Evolutionary conservation across 768 basidiomycete genomes (phyloP), one percentile per base, ranked within the genome.

Genomic region (Leccinum subgranulosum): DNA sequence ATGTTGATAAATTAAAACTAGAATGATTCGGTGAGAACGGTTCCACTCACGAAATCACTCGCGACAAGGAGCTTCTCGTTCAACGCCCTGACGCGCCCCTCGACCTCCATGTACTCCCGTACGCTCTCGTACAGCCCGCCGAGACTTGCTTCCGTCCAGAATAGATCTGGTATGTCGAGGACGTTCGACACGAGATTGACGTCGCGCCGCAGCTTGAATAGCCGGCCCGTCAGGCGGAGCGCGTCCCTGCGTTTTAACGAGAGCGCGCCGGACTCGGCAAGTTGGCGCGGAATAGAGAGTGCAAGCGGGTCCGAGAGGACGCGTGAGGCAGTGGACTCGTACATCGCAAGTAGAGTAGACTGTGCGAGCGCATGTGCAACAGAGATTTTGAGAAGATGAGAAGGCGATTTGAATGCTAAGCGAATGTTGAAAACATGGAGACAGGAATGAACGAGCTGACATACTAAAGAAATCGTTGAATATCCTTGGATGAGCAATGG

Each of bases 381-480:
- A n/a, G 94, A 94, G 17, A 98, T 81, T 66, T 94, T 92, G 47
- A 93, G 85, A 41, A 94, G 83, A 65, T 93, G 92, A 0, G 94
- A 95, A 25, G 86, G 88, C 1, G 91, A 90, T 76, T 94, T 95
- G 68, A 97, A 87, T 4, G 95, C 94, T 95, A 62, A 4, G 27
- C 6, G 47, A 50, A 49, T 43, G 14, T 6, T 49, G 19, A 61
- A 43, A 12, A 49, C 23, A 11, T 27, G 25, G 6, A 28, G 29
- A 34, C 9, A 60, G 7, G 29, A 23, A 19, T 34, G 25, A 51
- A 29, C 9, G 39, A n/a, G 53, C 28, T 27, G 10, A 79, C 88
- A 63, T 66, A 94, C 94, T 94, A 75, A 95, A 96, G 75, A 95
- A 92, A 71, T 96, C 94, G 60, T 98, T 96, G 75, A 92, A 97